Evolutionary conservation across 345 rosid species (phyloP), one percentile per base, ranked within the genome.

Genomic region (Arabis alpina): DNA sequence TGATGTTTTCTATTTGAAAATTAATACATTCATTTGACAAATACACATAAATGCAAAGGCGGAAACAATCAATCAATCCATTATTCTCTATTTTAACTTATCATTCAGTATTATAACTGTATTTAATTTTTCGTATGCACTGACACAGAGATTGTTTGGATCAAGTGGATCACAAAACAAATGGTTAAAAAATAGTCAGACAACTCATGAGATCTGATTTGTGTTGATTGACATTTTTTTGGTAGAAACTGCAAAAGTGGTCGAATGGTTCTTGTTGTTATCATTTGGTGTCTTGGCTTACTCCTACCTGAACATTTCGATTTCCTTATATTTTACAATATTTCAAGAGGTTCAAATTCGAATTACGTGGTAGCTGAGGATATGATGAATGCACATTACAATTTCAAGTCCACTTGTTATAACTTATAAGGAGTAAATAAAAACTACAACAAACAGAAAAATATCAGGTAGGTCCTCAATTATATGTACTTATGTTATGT

Each of bases 341-440:
- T 61, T 61, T 74, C 68, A 52, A 67, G 73, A 45, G 69, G 57
- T 68, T 61, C 70, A 68, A 68, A 68, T 68, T 75, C 59, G 59
- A 75, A 61, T 45, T 75, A 68, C 73, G 73, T 74, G 68, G 69
- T 67, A 53, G 73, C 73, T 74, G 44, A 44, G 16, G 36, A 68
- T 74, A 74, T 24, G 69, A 74, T 24, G 69, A 19, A 39, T 60
- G 56, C 50, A 25, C 43, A 53, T 32, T 27, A 61, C 55, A 61
- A 45, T 54, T 54, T 66, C 10, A 67, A 43, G 56, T 36, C 73
- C 68, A 74, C 43, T 71, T 49, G 48, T 42, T 57, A 5, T 19
- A 19, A 19, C 1, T 4, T 4, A 23, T 6, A 6, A 13, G 10
- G 55, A 37, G 27, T 72, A 44, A 54, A 64, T 14, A 54, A 54